Base-by-base conservation (phyloP, 2,329 filamentous ascomycete species). In the Talaromyces marneffei region DNA sequence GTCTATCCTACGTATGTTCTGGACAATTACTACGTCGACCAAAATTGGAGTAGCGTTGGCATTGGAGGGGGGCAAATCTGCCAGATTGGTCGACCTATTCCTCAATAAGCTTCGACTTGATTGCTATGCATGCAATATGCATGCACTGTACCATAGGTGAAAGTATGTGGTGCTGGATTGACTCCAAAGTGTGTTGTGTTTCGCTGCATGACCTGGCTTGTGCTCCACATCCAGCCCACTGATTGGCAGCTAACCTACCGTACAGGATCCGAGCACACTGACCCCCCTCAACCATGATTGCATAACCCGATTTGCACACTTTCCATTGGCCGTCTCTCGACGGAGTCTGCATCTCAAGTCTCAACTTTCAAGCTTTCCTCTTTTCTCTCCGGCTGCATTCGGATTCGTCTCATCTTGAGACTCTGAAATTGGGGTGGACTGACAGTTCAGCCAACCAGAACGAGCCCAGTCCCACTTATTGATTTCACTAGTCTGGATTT, bases 141-240 rank as follows among this genome's bases (percentile, higher is more conserved):
- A 50, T 50, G 46, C 25, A 50, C n/a, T 44, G 39, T 42, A 9
- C 42, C 7, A 9, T 20, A 20, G 20, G 16, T 16, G 3, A 23
- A 42, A 46, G 23, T 27, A 48, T 29, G 46, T 18, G 31, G 27
- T n/a, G n/a, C n/a, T n/a, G n/a, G n/a, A n/a, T 52, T 52, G 46
- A 25, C 12, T 16, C 12, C 12, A 23, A 10, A 23, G n/a, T 23
- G 7, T n/a, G 27, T 56, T 54, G 23, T 46, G 54, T 61, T 52
- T 53, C 59, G 57, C 54, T 57, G 59, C 59, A 42, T 57, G 59
- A 55, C 57, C 56, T 58, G 56, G 53, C 9, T 8, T 42, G 9
- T 16, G 39, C 48, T 33, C 58, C 52, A 53, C 31, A 27, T 12
- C 10, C 3, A 8, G 3, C 8, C 25, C 39, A 35, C 25, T 50